These are phyloP conservation scores for Orbilia brochopaga DNA, from an alignment of 2,329 filamentous ascomycete genomes.

Conservation along the genomic window DNA sequence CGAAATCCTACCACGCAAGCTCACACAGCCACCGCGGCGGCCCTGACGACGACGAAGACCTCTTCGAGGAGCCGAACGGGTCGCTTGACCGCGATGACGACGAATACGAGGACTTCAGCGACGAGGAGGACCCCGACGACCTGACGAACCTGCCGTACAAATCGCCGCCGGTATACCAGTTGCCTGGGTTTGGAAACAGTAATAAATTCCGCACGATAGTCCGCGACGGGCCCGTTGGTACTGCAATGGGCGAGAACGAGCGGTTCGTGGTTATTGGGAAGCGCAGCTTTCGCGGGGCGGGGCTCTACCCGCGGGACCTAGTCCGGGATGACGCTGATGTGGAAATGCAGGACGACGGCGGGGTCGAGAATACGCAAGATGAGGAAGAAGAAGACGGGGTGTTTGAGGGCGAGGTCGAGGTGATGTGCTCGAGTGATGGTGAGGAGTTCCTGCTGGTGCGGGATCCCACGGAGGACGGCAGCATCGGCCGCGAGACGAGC, in stretches of 20 bases:
- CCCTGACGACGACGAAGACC: conserved; percentile 23
- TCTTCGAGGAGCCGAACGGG: conserved; percentile 19
- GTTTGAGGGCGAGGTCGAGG: conserved; percentile 58
- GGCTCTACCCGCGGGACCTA: conserved; percentile 24
- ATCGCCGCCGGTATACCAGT: conserved; percentile 36
- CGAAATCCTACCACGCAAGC: too few species aligned
- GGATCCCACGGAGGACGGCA: conserved; percentile 30
- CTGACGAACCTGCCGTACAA: conserved; percentile 48
- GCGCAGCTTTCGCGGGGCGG: conserved; percentile 38
- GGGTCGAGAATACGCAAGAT: conserved; percentile 12
- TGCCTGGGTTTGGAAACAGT: conserved; percentile 38
- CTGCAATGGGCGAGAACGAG: conserved; percentile 18
- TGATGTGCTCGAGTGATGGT: conserved; percentile 64
- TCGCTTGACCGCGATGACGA: conserved; percentile 10
- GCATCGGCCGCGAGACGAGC: conserved; percentile 41
- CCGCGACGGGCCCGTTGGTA: conserved; percentile 36
- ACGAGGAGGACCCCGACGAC: conserved; percentile 37
- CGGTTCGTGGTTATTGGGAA: conserved; percentile 45
- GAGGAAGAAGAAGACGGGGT: conserved; percentile 18
- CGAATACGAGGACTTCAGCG: conserved; percentile 3
- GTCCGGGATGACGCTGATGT: conserved; percentile 14
- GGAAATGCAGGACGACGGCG: conserved; percentile 21
- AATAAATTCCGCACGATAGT: conserved; percentile 43
- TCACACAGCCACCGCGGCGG: too few species aligned
- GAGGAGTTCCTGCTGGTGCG: conserved; percentile 52